Evolutionary conservation across 1,284 basidiomycete genomes (phyloP).

Genomic region (Tilletia indica): DNA sequence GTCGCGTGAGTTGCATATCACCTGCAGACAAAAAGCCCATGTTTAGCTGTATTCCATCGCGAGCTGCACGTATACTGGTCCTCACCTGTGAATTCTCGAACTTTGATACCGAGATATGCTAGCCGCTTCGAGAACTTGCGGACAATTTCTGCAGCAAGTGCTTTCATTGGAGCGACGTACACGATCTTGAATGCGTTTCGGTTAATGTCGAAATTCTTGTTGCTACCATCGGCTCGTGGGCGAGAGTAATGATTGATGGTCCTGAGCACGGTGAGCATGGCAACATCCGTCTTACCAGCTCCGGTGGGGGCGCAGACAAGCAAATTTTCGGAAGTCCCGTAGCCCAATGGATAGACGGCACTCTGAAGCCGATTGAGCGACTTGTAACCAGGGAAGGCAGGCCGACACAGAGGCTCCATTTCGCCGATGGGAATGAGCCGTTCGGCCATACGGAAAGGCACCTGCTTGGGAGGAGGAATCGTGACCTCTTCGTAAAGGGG

Average conservation of each 20-base stretch:
- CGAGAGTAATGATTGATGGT: constrained; percentile 73
- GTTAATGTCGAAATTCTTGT: constrained; percentile 37
- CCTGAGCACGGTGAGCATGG: constrained; percentile 88
- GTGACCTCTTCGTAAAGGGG: constrained; percentile 70
- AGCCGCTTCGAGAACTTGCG: constrained; percentile 86
- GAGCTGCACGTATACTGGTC: constrained; percentile 17
- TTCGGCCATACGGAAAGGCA: constrained; percentile 75
- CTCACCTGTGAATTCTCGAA: constrained; percentile 84
- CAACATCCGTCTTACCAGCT: constrained; percentile 94
- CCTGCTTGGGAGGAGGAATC: constrained; percentile 77
- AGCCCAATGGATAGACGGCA: constrained; percentile 89
- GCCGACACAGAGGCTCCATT: constrained; percentile 74
- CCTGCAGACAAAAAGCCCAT: constrained; percentile 59
- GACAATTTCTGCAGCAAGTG: constrained; percentile 90
- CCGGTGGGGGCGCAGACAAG: constrained; percentile 64
- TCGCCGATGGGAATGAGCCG: constrained; percentile 71
- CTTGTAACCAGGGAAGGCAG: constrained; percentile 87
- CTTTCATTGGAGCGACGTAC: constrained; percentile 99
- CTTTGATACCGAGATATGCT: constrained; percentile 82
- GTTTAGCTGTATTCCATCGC: not conserved
- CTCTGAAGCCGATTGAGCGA: constrained; percentile 92
- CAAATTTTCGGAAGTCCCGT: constrained; percentile 92
- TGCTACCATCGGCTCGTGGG: constrained; percentile 59
- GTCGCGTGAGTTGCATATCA: constrained; percentile 95
- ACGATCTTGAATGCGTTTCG: constrained; percentile 79